These are phyloP conservation scores for Lactuca saligna DNA, from an alignment of 129 eudicot genomes.

Conservation along the genomic window DNA sequence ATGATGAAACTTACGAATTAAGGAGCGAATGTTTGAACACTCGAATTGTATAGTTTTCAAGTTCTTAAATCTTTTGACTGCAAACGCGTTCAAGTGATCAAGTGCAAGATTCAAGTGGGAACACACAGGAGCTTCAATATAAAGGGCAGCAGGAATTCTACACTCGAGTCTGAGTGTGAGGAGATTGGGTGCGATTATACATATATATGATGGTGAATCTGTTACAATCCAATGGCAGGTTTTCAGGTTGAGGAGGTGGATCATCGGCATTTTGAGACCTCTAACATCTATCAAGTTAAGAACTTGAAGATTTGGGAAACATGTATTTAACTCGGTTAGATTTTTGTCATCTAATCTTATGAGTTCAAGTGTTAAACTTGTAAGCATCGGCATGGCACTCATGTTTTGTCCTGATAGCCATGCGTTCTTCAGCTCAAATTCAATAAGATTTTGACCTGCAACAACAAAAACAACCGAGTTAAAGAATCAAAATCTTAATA, in stretches of 20 bases:
- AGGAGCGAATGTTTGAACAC: slow-evolving; percentile 29
- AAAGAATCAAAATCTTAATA: too few relatives aligned
- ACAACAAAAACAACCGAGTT: neutral
- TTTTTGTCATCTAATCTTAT: slow-evolving; percentile 53
- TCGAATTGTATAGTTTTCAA: slow-evolving; percentile 42
- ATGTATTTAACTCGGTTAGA: slow-evolving; percentile 35
- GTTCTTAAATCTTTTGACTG: slow-evolving; percentile 27
- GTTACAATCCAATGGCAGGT: slow-evolving; percentile 43
- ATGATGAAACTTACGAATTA: slow-evolving; percentile 31
- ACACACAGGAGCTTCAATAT: slow-evolving; percentile 42
- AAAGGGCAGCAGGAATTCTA: slow-evolving; percentile 33
- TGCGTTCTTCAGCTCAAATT: slow-evolving; percentile 21
- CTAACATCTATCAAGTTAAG: slow-evolving; percentile 56
- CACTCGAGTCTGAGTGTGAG: slow-evolving; percentile 43
- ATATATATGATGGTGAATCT: slow-evolving; percentile 42
- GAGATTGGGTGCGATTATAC: slow-evolving; percentile 43
- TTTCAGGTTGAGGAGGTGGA: slow-evolving; percentile 42
- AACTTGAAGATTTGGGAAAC: slow-evolving; percentile 43
- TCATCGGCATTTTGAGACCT: slow-evolving; percentile 43
- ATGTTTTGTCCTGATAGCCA: slow-evolving; percentile 41
- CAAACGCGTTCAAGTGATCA: slow-evolving; percentile 26
- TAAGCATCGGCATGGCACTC: slow-evolving; percentile 41
- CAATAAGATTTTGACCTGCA: slow-evolving; percentile 42
- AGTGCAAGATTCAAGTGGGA: slow-evolving; percentile 44
- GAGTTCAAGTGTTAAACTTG: slow-evolving; percentile 45